Conservation (phyloP, 2,329 filamentous ascomycete species). For the Peltaster fructicola region DNA sequence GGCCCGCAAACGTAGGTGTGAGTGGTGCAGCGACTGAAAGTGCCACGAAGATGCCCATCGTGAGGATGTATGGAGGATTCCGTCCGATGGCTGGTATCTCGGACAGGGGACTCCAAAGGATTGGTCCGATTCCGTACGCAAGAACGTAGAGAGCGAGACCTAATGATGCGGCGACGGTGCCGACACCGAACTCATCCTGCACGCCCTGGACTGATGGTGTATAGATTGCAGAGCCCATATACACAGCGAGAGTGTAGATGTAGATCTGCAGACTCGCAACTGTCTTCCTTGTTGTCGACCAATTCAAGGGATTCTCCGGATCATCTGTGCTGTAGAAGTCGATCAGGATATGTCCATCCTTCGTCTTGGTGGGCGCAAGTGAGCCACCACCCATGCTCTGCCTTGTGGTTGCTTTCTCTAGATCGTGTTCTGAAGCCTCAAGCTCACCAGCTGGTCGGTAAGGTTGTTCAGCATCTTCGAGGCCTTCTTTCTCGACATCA, state of each 20-base stretch:
- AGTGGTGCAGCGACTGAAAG: conserved; percentile 43
- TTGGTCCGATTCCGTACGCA: conserved; percentile 43
- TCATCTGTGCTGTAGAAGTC: conserved; percentile 27
- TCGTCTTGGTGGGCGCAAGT: conserved; percentile 27
- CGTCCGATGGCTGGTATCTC: conserved; percentile 51
- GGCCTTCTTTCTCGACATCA: conserved; percentile 17
- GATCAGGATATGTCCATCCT: conserved; percentile 34
- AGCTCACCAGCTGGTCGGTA: no score
- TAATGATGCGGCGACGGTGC: conserved; percentile 34
- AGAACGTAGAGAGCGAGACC: conserved; percentile 46
- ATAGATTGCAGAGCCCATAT: conserved; percentile 36
- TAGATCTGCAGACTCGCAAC: conserved; percentile 23
- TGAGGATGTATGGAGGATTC: conserved; percentile 49
- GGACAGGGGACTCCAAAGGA: conserved; percentile 47
- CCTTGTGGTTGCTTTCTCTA: conserved; percentile 9
- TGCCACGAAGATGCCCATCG: conserved; percentile 51
- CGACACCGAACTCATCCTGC: conserved; percentile 35
- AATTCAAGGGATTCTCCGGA: conserved; percentile 18
- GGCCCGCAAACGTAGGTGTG: conserved; percentile 21
- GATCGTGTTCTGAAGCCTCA: conserved; percentile 4
- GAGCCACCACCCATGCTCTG: conserved; percentile 2
- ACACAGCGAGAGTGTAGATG: conserved; percentile 43
- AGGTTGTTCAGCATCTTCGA: conserved; percentile 8
- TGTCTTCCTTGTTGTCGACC: conserved; percentile 13
- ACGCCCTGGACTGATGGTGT: conserved; percentile 27